Evolutionary conservation across 305 asterid species (phyloP), one percentile per base, ranked within the genome.

Genomic region (Fraxinus velutina): DNA sequence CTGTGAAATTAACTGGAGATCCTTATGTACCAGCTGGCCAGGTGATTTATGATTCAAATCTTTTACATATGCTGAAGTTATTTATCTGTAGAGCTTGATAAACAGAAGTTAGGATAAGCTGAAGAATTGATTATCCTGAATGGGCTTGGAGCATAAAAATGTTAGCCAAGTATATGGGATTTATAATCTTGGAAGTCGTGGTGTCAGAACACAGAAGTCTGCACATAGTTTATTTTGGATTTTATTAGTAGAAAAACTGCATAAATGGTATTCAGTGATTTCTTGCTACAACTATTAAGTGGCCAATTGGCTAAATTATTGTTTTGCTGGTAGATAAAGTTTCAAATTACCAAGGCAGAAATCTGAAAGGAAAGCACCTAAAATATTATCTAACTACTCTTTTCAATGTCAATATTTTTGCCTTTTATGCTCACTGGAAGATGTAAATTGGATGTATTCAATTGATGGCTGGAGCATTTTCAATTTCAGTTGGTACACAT

Each of bases 1-100:
- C 98, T 83, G 96, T 90, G 52, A 94, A 94, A 85, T 82, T 94
- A 80, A 91, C 97, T 15, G 98, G 98, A 82, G 98, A 93, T 85
- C 96, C 94, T 83, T 86, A 89, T 86, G 95, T 96, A 82, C 99
- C 99, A 79, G 99, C 98, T 80, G 99, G 99, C 87, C 94, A 96
- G 97, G 99, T 96, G 86, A 81, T 71, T 79, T 62, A 39, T 82
- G 52, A 80, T 80, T 80, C 17, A 64, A 21, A 15, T 39, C 9
- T 22, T 75, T 76, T 76, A 75, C 73, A 15, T 60, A 32, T 47
- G 74, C 70, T 42, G 75, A 13, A 75, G 70, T 24, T 66, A 44
- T 75, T 60, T 9, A 22, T 15, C 36, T 36, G 42, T 76, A 10
- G 71, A 70, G 21, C 73, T 80, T 78, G 29, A 22, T 62, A 33